Evolutionary conservation across 163 green algal species (phyloP), one percentile per base, ranked within the genome.

Genomic region (Scenedesmus sp.): DNA sequence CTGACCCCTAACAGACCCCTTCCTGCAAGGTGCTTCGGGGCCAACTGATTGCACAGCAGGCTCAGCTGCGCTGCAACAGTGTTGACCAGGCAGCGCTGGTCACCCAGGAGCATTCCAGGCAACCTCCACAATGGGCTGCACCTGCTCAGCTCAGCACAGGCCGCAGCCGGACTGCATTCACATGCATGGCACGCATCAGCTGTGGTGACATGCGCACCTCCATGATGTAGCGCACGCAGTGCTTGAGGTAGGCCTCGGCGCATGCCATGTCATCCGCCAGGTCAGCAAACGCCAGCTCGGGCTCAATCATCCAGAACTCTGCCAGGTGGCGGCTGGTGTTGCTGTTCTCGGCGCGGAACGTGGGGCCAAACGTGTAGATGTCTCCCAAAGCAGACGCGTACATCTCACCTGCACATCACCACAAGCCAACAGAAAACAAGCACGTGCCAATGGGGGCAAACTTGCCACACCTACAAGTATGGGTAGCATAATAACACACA

Each of bases 231-330:
- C 65, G 65, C 73, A 82, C 82, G 9, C 56, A 35, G 59, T 96
- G 97, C 83, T 97, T 96, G 40, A 99, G 96, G 92, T 99, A 99
- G 91, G 98, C 97, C 94, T 99, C 98, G 16, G 98, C 98, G 90
- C 97, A 99, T 81, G 96, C 91, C 97, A 98, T 98, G 94, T 97
- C 93, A 72, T 98, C 94, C 94, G 72, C 94, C 78, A 99, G 95
- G 94, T 98, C 96, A 85, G 96, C 97, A 92, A 99, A 99, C 2
- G 98, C 98, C 84, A 99, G 98, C 96, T 99, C 98, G 0, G 98
- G 98, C 95, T 99, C 98, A 88, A 99, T 99, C 98, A 99, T 99
- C 98, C 98, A 99, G 92, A 99, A 99, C 96, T 99, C 98, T 10
- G 98, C 98, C 86, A 99, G 94, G 94, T 99, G 98, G 40, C 98